These are phyloP conservation scores for Coemansia sp. DNA, from an alignment of 192 early-diverging fungal species.

Conservation along the genomic window DNA sequence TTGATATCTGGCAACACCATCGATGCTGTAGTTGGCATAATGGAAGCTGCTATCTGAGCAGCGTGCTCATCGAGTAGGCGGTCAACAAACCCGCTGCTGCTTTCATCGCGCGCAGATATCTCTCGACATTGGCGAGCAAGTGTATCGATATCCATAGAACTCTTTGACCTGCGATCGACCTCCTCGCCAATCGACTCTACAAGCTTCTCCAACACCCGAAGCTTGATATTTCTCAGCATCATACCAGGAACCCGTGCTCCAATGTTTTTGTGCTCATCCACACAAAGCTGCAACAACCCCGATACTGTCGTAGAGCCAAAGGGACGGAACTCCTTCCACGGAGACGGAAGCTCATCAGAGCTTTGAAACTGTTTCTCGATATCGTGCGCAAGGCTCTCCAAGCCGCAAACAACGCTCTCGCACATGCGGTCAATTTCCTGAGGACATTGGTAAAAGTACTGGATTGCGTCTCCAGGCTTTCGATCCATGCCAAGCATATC, in stretches of 20 bases:
- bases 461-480: neutral
- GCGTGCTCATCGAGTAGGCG: constrained; percentile 5
- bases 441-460: constrained; percentile 35
- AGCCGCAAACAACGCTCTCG: neutral
- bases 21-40: constrained; percentile 1
- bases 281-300: constrained; percentile 17
- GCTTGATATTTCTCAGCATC: neutral
- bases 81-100: neutral
- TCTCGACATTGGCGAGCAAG: constrained; percentile 1
- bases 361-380: constrained; percentile 6
- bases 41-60: neutral
- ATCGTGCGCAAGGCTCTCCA: constrained; percentile 10
- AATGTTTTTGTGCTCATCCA: constrained; percentile 22
- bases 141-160: neutral
- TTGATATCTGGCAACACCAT: constrained; percentile 4
- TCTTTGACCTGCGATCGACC: constrained; percentile 7
- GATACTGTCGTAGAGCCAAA: constrained; percentile 21
- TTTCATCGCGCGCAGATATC: constrained; percentile 10
- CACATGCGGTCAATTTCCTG: constrained; percentile 14
- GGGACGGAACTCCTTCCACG: constrained; percentile 47
- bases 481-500: constrained; percentile 8
- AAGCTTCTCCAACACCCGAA: constrained; percentile 17
- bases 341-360: constrained; percentile 29
- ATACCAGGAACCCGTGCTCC: neutral
- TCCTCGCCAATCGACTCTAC: constrained; percentile 15